These are phyloP conservation scores for Didymellaceae sp. DNA, from an alignment of 2,329 filamentous ascomycete species.

Conservation along the genomic window DNA sequence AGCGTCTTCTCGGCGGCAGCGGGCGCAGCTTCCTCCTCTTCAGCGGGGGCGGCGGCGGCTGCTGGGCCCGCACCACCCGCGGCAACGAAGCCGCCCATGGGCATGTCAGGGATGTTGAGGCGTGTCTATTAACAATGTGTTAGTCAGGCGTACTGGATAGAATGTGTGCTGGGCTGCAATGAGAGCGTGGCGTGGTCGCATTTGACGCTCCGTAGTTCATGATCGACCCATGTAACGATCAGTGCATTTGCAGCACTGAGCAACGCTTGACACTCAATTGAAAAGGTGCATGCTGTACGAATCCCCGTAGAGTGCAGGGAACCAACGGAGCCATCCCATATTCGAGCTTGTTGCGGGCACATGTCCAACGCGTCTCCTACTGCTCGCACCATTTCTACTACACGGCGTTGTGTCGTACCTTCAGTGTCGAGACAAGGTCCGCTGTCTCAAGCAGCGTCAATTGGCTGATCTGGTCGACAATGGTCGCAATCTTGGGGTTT, in stretches of 20 bases:
- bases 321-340: too few species aligned
- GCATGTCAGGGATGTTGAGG: constrained; percentile 97
- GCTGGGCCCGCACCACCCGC: constrained; percentile 64
- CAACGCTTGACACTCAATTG: too few species aligned
- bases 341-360: too few species aligned
- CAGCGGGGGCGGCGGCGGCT: constrained; percentile 66
- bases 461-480: constrained; percentile 98
- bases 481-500: constrained; percentile 90
- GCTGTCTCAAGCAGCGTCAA: constrained; percentile 97
- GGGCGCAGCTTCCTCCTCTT: constrained; percentile 87
- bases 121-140: constrained; percentile 66
- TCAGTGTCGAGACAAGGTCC: constrained; percentile 90
- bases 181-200: neutral
- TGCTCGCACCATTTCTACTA: neutral
- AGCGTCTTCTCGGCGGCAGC: constrained; percentile 92
- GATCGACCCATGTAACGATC: too few species aligned
- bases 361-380: neutral
- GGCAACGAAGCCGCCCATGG: constrained; percentile 87
- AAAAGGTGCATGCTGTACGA: too few species aligned
- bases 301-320: too few species aligned
- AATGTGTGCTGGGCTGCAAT: neutral
- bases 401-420: constrained; percentile 65
- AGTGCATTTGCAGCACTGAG: too few species aligned
- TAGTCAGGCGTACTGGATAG: neutral
- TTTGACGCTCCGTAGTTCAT: too few species aligned